Evolutionary conservation across 805 yeast species (phyloP).

Genomic region (Wickerhamomyces hampshirensis): DNA sequence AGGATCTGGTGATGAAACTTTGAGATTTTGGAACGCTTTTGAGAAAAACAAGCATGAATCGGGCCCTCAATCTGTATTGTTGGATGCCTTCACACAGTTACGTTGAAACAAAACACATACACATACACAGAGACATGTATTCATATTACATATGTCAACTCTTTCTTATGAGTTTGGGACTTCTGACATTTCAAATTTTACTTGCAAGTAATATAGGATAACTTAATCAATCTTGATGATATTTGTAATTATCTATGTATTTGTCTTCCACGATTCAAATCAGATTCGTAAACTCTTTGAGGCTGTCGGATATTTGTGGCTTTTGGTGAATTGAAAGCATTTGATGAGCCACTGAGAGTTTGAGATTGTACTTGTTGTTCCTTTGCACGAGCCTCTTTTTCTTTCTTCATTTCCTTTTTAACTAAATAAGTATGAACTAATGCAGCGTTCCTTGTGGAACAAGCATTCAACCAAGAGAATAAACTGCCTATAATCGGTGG

Average conservation of each 20-base stretch:
- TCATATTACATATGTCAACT: background rate
- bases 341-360: too few relatives aligned
- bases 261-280: background rate
- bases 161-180: too few relatives aligned
- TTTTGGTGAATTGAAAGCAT: background rate
- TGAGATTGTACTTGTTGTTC: background rate
- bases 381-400: constrained; percentile 1
- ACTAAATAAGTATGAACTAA: constrained; percentile 47
- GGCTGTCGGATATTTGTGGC: constrained; percentile 4
- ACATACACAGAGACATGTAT: too few relatives aligned
- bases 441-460: constrained; percentile 89
- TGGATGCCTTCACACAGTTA: constrained; percentile 72
- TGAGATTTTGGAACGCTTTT: constrained; percentile 93
- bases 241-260: background rate
- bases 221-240: too few relatives aligned
- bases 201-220: too few relatives aligned
- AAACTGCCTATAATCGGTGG: constrained; percentile 80
- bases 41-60: constrained; percentile 62
- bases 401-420: constrained; percentile 11
- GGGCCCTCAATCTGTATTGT: constrained; percentile 56
- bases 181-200: too few relatives aligned
- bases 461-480: constrained; percentile 75
- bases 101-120: constrained; percentile 33
- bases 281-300: constrained; percentile 5
- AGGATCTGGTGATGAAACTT: constrained; percentile 97